A percentile compares a stretch with the other conserved stretches of the same genome.
Conservation (phyloP, 352 stramenopile genomes). For the Phytophthora kernoviae region DNA sequence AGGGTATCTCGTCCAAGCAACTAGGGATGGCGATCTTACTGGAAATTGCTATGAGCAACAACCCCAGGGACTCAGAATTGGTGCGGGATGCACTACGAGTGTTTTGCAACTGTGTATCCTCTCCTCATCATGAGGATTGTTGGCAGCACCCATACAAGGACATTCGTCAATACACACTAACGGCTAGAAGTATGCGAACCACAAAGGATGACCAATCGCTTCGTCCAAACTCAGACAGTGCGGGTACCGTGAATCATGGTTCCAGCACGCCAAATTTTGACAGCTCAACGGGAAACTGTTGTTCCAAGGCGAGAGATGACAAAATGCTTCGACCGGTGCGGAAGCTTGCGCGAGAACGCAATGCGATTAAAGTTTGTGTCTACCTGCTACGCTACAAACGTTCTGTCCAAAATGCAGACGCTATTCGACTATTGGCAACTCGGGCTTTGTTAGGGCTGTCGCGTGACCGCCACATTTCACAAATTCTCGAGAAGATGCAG, state of each 20-base stretch:
- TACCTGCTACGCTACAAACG: slow-evolving; percentile 88
- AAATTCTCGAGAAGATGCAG: slow-evolving; percentile 92
- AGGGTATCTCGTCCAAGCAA: slow-evolving; percentile 41
- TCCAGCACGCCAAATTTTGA: slow-evolving; percentile 9
- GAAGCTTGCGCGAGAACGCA: slow-evolving; percentile 76
- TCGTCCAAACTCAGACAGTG: slow-evolving; percentile 10
- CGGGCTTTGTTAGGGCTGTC: slow-evolving; percentile 82
- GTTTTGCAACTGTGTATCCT: slow-evolving; percentile 85
- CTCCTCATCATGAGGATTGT: slow-evolving; percentile 77
- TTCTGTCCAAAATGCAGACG: slow-evolving; percentile 86
- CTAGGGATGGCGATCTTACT: slow-evolving; percentile 75
- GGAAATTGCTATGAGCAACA: slow-evolving; percentile 78
- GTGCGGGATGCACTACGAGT: slow-evolving; percentile 76
- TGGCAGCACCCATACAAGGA: slow-evolving; percentile 88
- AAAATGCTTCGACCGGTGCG: slow-evolving; percentile 70
- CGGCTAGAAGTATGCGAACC: slow-evolving; percentile 68
- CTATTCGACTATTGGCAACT: slow-evolving; percentile 82
- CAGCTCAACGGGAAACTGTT: slow-evolving; percentile 45
- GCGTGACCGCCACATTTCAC: slow-evolving; percentile 87
- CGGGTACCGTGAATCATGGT: slow-evolving; percentile 2
- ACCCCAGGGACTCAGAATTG: slow-evolving; percentile 71
- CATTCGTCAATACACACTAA: slow-evolving; percentile 80
- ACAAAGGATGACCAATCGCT: slow-evolving; percentile 40
- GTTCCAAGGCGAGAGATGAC: slow-evolving; percentile 63
- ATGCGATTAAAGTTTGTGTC: slow-evolving; percentile 88